phyloP scores from a whole-genome alignment of 495 filamentous ascomycete genomes.

The Lasiosphaeriaceae sp. region DNA sequence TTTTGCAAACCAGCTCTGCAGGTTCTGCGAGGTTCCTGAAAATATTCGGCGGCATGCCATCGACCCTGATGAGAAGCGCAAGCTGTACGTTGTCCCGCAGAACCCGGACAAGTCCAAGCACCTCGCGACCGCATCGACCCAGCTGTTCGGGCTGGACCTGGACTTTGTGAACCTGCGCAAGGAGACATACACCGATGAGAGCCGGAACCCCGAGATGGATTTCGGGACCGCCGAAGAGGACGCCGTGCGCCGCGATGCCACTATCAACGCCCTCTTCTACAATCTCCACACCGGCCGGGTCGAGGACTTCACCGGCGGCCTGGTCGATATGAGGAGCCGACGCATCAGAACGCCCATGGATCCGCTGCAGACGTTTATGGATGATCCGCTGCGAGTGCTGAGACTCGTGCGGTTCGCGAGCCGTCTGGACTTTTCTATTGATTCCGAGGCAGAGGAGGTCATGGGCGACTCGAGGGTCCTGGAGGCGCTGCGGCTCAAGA shows the following conservation, averaged over 20 bases:
- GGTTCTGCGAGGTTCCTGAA: slow-evolving; percentile 43
- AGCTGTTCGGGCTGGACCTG: slow-evolving; percentile 80
- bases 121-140: slow-evolving; percentile 85
- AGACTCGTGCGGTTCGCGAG: slow-evolving; percentile 87
- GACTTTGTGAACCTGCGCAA: slow-evolving; percentile 93
- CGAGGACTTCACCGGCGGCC: slow-evolving; percentile 82
- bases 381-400: slow-evolving; percentile 90
- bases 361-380: slow-evolving; percentile 88
- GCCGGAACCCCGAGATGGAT: slow-evolving; percentile 86
- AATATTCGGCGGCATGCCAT: slow-evolving; percentile 41
- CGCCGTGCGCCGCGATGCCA: slow-evolving; percentile 84
- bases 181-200: slow-evolving; percentile 82
- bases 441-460: slow-evolving; percentile 57
- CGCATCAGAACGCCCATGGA: slow-evolving; percentile 84
- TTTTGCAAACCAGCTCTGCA: slow-evolving; percentile 63
- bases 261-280: slow-evolving; percentile 94
- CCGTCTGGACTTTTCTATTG: slow-evolving; percentile 74
- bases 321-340: slow-evolving; percentile 66
- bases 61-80: slow-evolving; percentile 53
- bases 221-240: slow-evolving; percentile 92
- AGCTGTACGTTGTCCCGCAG: slow-evolving; percentile 71
- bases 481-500: slow-evolving; percentile 76
- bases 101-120: slow-evolving; percentile 99
- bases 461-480: slow-evolving; percentile 76
- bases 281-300: slow-evolving; percentile 73